These are phyloP conservation scores for Beauveria medogensis DNA, from an alignment of 2,329 filamentous ascomycete genomes.

Conservation along the genomic window DNA sequence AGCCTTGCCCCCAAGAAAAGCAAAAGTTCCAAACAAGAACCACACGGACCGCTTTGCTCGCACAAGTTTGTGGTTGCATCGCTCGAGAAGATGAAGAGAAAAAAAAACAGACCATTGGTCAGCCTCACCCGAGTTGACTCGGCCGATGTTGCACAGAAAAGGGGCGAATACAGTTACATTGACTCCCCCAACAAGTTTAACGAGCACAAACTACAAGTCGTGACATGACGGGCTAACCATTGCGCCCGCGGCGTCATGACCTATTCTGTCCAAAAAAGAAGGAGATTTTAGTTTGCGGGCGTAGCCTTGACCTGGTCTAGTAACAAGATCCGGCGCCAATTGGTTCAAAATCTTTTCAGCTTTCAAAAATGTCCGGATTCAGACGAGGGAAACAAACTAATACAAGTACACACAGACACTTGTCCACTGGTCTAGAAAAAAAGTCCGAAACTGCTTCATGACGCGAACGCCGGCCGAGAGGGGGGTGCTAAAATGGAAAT, in stretches of 20 bases:
- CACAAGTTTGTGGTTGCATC: no score
- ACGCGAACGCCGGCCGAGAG: not conserved
- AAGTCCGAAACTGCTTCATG: not conserved
- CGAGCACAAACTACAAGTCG: not conserved
- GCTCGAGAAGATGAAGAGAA: no score
- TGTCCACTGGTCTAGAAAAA: not conserved
- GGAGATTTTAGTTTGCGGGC: no score
- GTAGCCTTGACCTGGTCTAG: no score
- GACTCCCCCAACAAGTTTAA: no score
- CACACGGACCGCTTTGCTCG: no score
- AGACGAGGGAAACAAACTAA: not conserved
- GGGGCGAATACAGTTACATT: no score
- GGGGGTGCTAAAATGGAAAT: not conserved
- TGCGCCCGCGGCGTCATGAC: not conserved
- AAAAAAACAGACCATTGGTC: no score
- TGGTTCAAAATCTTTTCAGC: not conserved
- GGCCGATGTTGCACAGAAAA: no score
- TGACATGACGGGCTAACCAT: not conserved
- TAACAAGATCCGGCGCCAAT: not conserved
- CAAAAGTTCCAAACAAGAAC: no score
- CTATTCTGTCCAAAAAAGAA: not conserved
- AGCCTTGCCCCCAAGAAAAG: no score
- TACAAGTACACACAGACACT: not conserved
- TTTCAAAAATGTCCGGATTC: not conserved
- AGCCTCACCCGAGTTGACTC: no score